These are phyloP conservation scores for Colletotrichum sp. DNA, from an alignment of 2,329 filamentous ascomycete genomes.

Conservation along the genomic window DNA sequence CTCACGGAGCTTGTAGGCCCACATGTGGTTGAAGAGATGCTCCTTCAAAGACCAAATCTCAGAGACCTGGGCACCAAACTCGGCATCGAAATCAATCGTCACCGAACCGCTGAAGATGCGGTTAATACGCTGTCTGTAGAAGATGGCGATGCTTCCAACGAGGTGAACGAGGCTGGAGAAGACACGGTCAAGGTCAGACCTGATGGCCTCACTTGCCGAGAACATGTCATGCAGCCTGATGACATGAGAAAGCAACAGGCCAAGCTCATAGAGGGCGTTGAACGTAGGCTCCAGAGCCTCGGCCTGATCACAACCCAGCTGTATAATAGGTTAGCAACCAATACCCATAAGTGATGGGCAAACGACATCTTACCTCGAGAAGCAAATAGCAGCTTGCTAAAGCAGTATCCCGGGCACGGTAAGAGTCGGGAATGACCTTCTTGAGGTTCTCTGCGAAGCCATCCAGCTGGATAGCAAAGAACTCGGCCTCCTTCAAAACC, in stretches of 20 bases:
- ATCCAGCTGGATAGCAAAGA: constrained; percentile 44
- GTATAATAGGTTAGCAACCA: background rate
- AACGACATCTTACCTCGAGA: constrained; percentile 35
- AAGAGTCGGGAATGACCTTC: constrained; percentile 24
- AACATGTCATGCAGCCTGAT: constrained; percentile 41
- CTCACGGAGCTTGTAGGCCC: constrained; percentile 35
- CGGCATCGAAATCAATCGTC: constrained; percentile 38
- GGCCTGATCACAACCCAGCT: constrained; percentile 43
- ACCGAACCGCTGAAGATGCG: constrained; percentile 28
- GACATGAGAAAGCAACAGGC: constrained; percentile 38
- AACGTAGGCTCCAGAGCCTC: constrained; percentile 42
- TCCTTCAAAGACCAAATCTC: constrained; percentile 37
- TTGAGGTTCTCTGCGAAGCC: constrained; percentile 37
- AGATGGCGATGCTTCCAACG: constrained; percentile 35
- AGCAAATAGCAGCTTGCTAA: constrained; percentile 42
- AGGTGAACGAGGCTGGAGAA: constrained; percentile 40
- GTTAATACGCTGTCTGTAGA: constrained; percentile 39
- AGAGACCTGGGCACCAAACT: constrained; percentile 38
- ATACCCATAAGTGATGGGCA: rapidly evolving
- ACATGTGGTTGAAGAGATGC: constrained; percentile 37
- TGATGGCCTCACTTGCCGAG: constrained; percentile 32
- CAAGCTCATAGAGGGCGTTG: constrained; percentile 41
- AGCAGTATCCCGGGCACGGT: constrained; percentile 30
- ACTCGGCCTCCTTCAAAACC: constrained; percentile 43
- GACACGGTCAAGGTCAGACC: constrained; percentile 34